These are phyloP conservation scores for Citrus cavaleriei DNA, from an alignment of 345 rosid genomes.

Conservation along the genomic window DNA sequence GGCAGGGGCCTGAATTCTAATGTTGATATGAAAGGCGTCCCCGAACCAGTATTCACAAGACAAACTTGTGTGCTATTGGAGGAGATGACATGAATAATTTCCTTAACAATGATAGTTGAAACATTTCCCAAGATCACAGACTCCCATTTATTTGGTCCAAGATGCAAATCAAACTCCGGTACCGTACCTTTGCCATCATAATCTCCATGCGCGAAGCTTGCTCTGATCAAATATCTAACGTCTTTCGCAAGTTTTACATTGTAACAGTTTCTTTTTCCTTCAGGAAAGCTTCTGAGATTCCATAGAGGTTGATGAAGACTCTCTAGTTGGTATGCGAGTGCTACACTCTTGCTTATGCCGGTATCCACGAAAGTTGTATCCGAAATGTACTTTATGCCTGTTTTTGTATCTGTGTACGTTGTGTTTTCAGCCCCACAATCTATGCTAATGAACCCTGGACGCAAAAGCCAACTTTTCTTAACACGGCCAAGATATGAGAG, in stretches of 20 bases:
- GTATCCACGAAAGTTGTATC: neutral
- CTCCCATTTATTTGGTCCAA: conserved; percentile 31
- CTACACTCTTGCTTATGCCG: conserved; percentile 2
- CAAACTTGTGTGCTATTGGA: conserved; percentile 25
- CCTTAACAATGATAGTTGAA: conserved; percentile 13
- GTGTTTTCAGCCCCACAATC: conserved; percentile 14
- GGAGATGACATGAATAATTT: conserved; percentile 24
- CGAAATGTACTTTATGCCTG: conserved; percentile 1
- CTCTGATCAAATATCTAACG: conserved; percentile 35
- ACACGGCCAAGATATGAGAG: too few relatives aligned
- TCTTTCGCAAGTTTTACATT: conserved; percentile 20
- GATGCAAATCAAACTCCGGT: conserved; percentile 28
- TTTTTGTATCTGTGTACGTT: neutral
- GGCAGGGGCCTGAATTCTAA: conserved; percentile 22
- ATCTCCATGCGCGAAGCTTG: conserved; percentile 34
- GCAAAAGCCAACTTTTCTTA: neutral
- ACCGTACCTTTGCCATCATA: conserved; percentile 21
- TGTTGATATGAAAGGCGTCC: conserved; percentile 34
- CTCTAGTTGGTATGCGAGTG: neutral
- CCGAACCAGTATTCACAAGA: conserved; percentile 36
- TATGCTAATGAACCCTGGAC: conserved; percentile 18
- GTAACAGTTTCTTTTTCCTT: conserved; percentile 40
- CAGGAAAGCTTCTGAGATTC: conserved; percentile 35
- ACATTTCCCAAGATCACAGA: conserved; percentile 14
- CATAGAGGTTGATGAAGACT: neutral